Evolutionary conservation across 768 basidiomycete genomes (phyloP).

Genomic region (Amanita brunnescens): DNA sequence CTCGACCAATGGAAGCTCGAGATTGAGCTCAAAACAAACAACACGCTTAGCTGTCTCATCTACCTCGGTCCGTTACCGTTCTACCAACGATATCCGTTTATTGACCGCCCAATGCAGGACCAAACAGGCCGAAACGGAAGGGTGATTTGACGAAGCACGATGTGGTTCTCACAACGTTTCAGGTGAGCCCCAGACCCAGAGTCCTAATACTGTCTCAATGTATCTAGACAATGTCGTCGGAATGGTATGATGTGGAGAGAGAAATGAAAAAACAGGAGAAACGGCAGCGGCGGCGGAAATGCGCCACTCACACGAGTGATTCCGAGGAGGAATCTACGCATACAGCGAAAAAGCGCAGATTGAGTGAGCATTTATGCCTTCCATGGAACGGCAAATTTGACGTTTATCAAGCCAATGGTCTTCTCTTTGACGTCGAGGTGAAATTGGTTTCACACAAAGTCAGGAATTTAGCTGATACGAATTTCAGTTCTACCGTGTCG

Average conservation of each 20-base stretch:
- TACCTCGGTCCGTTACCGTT: constrained; percentile 44
- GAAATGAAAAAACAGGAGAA: constrained; percentile 34
- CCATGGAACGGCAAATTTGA: neutral
- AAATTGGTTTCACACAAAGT: constrained; percentile 4
- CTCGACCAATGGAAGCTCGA: constrained; percentile 61
- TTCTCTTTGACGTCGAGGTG: constrained; percentile 44
- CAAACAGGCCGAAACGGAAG: constrained; percentile 35
- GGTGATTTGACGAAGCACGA: constrained; percentile 49
- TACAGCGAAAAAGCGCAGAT: constrained; percentile 22
- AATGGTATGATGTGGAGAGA: constrained; percentile 50
- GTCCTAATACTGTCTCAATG: neutral
- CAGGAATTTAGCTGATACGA: neutral
- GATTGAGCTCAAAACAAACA: constrained; percentile 48
- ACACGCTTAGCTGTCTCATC: constrained; percentile 40
- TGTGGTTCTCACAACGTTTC: constrained; percentile 51
- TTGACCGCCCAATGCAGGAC: constrained; percentile 21
- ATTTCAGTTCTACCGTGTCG: constrained; percentile 39
- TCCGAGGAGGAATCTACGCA: constrained; percentile 25
- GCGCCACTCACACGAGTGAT: constrained; percentile 28
- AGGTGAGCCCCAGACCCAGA: constrained; percentile 19
- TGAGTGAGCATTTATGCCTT: constrained; percentile 17
- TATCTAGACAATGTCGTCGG: constrained; percentile 42
- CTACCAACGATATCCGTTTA: neutral
- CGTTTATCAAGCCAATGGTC: constrained; percentile 24
- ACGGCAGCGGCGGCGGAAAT: constrained; percentile 25